These are phyloP conservation scores for Cystobasidiaceae sp. DNA, from an alignment of 1,284 basidiomycete genomes.

Conservation along the genomic window DNA sequence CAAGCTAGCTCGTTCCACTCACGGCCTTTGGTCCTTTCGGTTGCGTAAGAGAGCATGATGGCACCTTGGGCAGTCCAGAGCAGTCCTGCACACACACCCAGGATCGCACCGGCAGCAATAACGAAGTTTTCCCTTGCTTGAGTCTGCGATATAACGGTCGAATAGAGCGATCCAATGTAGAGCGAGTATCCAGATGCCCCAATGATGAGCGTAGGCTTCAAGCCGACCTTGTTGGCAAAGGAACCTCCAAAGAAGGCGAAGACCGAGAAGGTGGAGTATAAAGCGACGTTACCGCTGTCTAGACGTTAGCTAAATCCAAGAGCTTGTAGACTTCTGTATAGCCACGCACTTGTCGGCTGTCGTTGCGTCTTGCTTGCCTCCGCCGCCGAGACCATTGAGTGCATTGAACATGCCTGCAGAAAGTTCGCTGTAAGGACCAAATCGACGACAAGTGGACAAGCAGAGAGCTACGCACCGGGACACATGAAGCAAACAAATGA, in stretches of 20 bases:
- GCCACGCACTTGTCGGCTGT: conserved; percentile 57
- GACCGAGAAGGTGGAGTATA: conserved; percentile 36
- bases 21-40: conserved; percentile 63
- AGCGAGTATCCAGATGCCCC: conserved; percentile 55
- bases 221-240: conserved; percentile 70
- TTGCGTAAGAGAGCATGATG: conserved; percentile 76
- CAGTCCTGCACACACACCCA: conserved; percentile 75
- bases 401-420: conserved; percentile 42
- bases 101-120: conserved; percentile 68
- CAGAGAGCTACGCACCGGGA: conserved; percentile 35
- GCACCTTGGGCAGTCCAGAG: conserved; percentile 82
- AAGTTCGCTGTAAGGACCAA: neutral
- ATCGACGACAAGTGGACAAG: neutral
- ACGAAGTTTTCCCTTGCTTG: conserved; percentile 53
- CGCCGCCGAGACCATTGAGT: conserved; percentile 58
- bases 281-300: conserved; percentile 22
- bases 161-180: conserved; percentile 65
- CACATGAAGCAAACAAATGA: conserved; percentile 65
- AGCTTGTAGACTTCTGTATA: neutral
- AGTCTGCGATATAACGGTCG: conserved; percentile 45
- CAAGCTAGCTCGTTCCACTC: too few species aligned
- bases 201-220: conserved; percentile 62
- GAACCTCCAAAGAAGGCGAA: conserved; percentile 50
- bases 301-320: too few species aligned
- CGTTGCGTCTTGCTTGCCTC: conserved; percentile 59